Evolutionary conservation across 805 yeast genomes (phyloP).

Genomic region (Yarrowia osloensis): DNA sequence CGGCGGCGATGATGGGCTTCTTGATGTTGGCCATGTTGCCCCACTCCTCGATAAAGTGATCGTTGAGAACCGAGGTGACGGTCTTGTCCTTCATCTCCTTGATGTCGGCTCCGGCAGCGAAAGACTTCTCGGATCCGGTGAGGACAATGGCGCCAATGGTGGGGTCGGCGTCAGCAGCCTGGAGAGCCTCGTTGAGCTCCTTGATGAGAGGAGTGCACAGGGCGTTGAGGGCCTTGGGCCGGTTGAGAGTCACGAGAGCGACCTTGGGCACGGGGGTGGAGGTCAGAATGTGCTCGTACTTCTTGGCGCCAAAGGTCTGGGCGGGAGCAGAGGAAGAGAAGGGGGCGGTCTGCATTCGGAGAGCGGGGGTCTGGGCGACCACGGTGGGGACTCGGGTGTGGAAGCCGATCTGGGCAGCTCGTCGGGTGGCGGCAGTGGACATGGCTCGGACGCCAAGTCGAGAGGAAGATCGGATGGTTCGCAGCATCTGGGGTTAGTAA

Average conservation of each 20-base stretch:
- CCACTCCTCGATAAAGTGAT: constrained; percentile 48
- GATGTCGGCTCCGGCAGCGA: constrained; percentile 61
- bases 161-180: constrained; percentile 44
- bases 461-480: constrained; percentile 25
- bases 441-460: constrained; percentile 30
- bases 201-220: constrained; percentile 44
- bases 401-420: constrained; percentile 27
- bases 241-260: constrained; percentile 45
- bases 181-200: constrained; percentile 46
- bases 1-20: constrained; percentile 58
- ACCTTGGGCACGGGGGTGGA: constrained; percentile 47
- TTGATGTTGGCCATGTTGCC: constrained; percentile 44
- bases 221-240: constrained; percentile 52
- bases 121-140: constrained; percentile 51
- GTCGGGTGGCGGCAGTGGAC: constrained; percentile 21
- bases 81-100: constrained; percentile 50
- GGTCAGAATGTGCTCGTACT: constrained; percentile 46
- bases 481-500: constrained; percentile 23
- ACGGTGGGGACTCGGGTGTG: constrained; percentile 28
- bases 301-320: constrained; percentile 12
- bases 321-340: constrained; percentile 23
- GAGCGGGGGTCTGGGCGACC: not conserved
- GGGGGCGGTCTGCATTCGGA: constrained; percentile 3
- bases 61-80: constrained; percentile 44
- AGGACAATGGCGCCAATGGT: constrained; percentile 51